Conservation (phyloP, 768 basidiomycete genomes). For the Phanerochaete carnosa region DNA sequence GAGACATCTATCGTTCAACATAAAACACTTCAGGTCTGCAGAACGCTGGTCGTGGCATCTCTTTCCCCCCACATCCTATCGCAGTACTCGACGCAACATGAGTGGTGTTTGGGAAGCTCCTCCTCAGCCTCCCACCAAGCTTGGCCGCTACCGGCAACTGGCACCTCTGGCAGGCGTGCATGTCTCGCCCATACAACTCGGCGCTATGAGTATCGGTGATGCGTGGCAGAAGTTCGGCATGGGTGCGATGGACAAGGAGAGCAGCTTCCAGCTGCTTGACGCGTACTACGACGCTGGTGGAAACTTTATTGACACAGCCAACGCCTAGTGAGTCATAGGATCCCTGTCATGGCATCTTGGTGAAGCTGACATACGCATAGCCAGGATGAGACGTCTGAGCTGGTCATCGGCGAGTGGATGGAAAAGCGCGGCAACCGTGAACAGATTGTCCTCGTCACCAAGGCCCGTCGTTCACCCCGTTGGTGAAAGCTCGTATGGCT, state of each 20-base stretch:
- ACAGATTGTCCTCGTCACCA: constrained; percentile 32
- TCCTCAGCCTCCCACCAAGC: constrained; percentile 10
- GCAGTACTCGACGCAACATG: no score
- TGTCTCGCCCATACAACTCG: no score
- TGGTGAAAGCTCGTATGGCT: neutral
- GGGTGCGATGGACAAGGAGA: no score
- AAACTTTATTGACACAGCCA: constrained; percentile 20
- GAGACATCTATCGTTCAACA: no score
- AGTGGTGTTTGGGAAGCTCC: constrained; percentile 3
- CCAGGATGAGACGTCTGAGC: constrained; percentile 33
- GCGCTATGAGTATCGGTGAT: constrained; percentile 37
- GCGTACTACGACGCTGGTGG: constrained; percentile 32
- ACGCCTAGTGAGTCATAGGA: constrained; percentile 26
- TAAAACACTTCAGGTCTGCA: no score
- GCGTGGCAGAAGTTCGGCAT: constrained; percentile 29
- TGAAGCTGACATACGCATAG: constrained; percentile 7
- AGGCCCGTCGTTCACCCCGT: constrained; percentile 12
- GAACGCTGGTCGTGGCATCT: no score
- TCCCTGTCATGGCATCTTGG: neutral
- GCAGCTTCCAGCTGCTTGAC: constrained; percentile 38
- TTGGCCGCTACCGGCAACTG: constrained; percentile 29
- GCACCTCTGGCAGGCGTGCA: constrained; percentile 32
- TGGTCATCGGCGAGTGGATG: constrained; percentile 42
- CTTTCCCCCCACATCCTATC: no score
- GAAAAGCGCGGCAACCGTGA: constrained; percentile 31